Conservation (phyloP, 495 filamentous ascomycete species). For the Neurospora sp. region DNA sequence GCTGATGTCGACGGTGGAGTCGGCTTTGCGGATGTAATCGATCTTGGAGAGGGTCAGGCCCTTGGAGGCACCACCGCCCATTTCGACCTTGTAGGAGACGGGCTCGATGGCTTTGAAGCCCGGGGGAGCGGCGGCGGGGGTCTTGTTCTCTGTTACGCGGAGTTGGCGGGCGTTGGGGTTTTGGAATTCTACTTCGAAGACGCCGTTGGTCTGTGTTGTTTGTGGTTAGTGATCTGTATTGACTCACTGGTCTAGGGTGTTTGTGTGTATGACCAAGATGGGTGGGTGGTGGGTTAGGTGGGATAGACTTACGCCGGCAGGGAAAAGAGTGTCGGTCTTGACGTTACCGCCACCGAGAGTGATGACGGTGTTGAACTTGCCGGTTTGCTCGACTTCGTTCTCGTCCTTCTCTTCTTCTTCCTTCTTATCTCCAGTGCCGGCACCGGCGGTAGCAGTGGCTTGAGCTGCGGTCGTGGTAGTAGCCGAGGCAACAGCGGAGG, state of each 20-base stretch:
- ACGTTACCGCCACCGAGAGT: constrained; percentile 15
- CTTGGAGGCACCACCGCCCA: constrained; percentile 15
- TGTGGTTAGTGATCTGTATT: background rate
- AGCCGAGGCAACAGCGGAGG: background rate
- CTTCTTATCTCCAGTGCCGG: background rate
- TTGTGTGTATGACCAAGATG: background rate
- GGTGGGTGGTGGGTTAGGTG: background rate
- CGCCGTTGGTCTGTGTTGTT: constrained; percentile 17
- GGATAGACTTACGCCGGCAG: constrained; percentile 14
- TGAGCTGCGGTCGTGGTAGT: constrained; percentile 6
- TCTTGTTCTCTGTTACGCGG: constrained; percentile 26
- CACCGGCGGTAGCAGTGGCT: constrained; percentile 1
- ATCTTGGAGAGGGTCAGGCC: constrained; percentile 29
- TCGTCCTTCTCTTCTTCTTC: constrained; percentile 10
- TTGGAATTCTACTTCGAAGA: constrained; percentile 30
- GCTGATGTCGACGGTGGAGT: constrained; percentile 22
- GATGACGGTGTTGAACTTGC: constrained; percentile 14
- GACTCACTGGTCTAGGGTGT: background rate
- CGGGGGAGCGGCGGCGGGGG: constrained; percentile 19
- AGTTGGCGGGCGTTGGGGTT: constrained; percentile 16
- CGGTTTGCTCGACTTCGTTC: constrained; percentile 20
- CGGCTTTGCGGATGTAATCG: constrained; percentile 28
- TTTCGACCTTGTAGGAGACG: constrained; percentile 23
- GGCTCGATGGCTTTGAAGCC: constrained; percentile 28
- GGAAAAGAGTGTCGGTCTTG: constrained; percentile 21